Evolutionary conservation across 2,329 filamentous ascomycete species (phyloP), one percentile per base, ranked within the genome.

Genomic region (Drechslera avenae): DNA sequence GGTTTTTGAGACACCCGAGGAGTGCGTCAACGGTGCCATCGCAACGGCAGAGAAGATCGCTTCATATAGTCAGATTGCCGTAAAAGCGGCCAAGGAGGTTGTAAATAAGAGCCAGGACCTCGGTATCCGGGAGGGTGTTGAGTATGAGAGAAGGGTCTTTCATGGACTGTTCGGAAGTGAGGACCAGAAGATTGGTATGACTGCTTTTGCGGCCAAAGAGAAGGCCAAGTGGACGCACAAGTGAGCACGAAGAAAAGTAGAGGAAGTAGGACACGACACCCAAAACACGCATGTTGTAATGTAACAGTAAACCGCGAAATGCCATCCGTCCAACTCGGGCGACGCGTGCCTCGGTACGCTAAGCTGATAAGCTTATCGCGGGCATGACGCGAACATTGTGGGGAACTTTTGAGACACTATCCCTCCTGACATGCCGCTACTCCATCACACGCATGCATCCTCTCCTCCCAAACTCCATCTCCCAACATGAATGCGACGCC

Each of bases 41-140:
- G 85, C 87, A 71, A 93, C 91, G 14, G 94, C 94, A 2, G 90
- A 89, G 80, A 92, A 85, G 44, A 97, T 99, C 77, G 92, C 94
- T 0, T 79, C 88, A 1, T 91, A 94, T 75, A 92, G 89, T 44
- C 85, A 83, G 69, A 87, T 99, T n/a, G 89, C 93, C 1, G 85
- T 96, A 51, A 86, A 91, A 77, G 94, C 89, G 9, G 88, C 85
- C 50, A 99, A 99, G 82, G 94, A 99, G 81, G 93, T 94, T n/a
- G 93, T 99, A 48, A 96, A 97, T 74, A 97, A 97, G 86, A 96
- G 91, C 75, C 92, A 97, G 80, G 94, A 99, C 66, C 76, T 96
- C 62, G 81, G 87, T 3, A 78, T 99, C 52, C 80, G 89, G 63
- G 94, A 97, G 68, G 94, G 94, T 12, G 89, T 99, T 1, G 94